Percentiles rank a stretch among this genome's conserved stretches.
phyloP scores from a whole-genome alignment of 129 eudicot species.

The Solidago caesia region DNA sequence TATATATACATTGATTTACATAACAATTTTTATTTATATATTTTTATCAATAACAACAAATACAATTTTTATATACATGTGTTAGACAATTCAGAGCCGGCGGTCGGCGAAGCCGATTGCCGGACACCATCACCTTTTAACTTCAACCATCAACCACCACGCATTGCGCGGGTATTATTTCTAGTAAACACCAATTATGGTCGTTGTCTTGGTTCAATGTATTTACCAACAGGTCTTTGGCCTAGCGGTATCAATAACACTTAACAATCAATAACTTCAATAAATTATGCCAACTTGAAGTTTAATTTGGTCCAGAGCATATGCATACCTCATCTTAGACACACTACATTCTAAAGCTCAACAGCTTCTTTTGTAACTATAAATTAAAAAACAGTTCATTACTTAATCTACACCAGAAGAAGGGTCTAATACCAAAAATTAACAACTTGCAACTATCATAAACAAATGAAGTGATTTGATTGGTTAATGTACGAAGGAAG shows the following conservation, averaged over 20 bases:
- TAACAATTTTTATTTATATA: too few species aligned
- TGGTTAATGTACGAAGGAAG: background rate
- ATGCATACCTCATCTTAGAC: background rate
- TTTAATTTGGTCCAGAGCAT: background rate
- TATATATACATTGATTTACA: too few species aligned
- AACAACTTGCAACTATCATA: background rate
- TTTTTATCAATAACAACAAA: too few species aligned
- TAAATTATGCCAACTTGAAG: background rate
- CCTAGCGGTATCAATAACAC: too few species aligned
- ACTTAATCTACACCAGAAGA: background rate
- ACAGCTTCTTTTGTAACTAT: too few species aligned
- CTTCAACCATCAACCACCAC: too few species aligned
- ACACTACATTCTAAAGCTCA: background rate
- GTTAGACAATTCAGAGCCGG: too few species aligned
- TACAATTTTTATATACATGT: too few species aligned
- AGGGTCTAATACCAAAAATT: background rate
- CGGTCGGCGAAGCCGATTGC: too few species aligned
- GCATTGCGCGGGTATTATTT: too few species aligned
- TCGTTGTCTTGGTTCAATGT: background rate
- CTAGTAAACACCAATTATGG: too few species aligned
- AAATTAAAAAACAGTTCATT: background rate
- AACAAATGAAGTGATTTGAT: background rate
- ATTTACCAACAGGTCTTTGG: background rate
- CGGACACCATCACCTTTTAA: too few species aligned
- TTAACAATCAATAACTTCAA: background rate